Conservation (phyloP, 164 flowering plant species). For the Vitis amurensis region DNA sequence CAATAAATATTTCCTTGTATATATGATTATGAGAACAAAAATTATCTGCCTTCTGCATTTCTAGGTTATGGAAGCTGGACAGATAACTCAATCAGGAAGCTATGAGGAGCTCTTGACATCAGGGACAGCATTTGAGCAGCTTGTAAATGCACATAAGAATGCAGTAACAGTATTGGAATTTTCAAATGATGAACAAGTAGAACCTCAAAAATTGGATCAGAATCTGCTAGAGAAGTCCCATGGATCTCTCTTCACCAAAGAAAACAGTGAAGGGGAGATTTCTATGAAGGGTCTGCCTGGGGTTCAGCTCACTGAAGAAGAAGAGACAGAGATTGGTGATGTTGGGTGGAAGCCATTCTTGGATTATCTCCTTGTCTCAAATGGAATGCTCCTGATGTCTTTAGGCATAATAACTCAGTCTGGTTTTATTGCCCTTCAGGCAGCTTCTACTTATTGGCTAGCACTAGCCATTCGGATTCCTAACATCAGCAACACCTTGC, state of each 20-base stretch:
- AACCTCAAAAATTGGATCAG: slow-evolving; percentile 2
- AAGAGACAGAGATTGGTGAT: slow-evolving; percentile 68
- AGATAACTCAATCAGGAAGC: slow-evolving; percentile 63
- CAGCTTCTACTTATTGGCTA: slow-evolving; percentile 73
- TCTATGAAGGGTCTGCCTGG: slow-evolving; percentile 30
- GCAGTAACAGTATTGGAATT: slow-evolving; percentile 41
- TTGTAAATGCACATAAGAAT: slow-evolving; percentile 75
- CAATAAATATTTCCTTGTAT: too few relatives aligned
- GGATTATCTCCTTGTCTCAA: slow-evolving; percentile 62
- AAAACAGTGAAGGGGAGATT: slow-evolving; percentile 41
- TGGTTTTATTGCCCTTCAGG: slow-evolving; percentile 59
- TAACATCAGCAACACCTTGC: slow-evolving; percentile 30
- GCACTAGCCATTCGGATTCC: slow-evolving; percentile 60
- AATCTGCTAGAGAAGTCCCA: slow-evolving; percentile 18
- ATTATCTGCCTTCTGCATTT: neutral
- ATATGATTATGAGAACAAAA: too few relatives aligned
- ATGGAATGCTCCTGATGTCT: slow-evolving; percentile 34
- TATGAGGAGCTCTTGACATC: slow-evolving; percentile 58
- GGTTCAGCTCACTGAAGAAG: slow-evolving; percentile 70
- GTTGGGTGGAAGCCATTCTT: slow-evolving; percentile 74
- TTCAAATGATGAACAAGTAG: slow-evolving; percentile 12
- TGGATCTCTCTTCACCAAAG: slow-evolving; percentile 8
- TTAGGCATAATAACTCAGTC: slow-evolving; percentile 32
- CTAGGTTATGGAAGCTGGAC: slow-evolving; percentile 74
- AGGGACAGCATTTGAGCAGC: slow-evolving; percentile 75